Conservation (phyloP, 2,329 filamentous ascomycete genomes). For the Pseudogymnoascus sp. region DNA sequence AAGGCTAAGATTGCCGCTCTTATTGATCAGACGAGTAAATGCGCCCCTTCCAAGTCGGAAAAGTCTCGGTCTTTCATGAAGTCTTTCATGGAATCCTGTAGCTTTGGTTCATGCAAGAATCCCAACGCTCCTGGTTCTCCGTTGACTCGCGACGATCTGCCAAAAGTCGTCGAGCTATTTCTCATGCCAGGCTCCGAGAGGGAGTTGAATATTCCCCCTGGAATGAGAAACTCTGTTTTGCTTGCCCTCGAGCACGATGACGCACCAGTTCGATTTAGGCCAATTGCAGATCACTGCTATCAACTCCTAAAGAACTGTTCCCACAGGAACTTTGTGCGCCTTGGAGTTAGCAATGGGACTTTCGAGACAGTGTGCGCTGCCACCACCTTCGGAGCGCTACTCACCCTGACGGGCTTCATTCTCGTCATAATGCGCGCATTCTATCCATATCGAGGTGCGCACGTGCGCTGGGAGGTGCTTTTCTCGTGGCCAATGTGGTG, state of each 20-base stretch:
- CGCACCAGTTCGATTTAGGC: constrained; percentile 30
- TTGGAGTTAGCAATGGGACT: constrained; percentile 45
- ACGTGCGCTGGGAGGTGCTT: constrained; percentile 34
- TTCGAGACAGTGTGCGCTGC: constrained; percentile 41
- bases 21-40: not conserved
- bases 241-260: constrained; percentile 29
- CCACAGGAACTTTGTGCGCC: constrained; percentile 41
- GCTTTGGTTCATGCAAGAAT: not conserved
- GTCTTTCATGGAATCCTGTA: not conserved
- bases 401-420: constrained; percentile 33
- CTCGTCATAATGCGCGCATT: constrained; percentile 34
- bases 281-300: constrained; percentile 39
- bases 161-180: constrained; percentile 34
- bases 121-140: not conserved
- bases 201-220: constrained; percentile 39
- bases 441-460: constrained; percentile 15
- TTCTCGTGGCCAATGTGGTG: constrained; percentile 39
- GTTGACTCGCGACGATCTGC: constrained; percentile 26
- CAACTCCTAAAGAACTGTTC: constrained; percentile 39
- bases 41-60: not conserved
- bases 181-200: constrained; percentile 34
- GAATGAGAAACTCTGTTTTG: constrained; percentile 33
- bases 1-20: not conserved
- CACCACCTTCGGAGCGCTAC: constrained; percentile 34
- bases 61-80: not conserved